Base-by-base conservation (phyloP, 75 land plant species). In the Sequoia sempervirens region DNA sequence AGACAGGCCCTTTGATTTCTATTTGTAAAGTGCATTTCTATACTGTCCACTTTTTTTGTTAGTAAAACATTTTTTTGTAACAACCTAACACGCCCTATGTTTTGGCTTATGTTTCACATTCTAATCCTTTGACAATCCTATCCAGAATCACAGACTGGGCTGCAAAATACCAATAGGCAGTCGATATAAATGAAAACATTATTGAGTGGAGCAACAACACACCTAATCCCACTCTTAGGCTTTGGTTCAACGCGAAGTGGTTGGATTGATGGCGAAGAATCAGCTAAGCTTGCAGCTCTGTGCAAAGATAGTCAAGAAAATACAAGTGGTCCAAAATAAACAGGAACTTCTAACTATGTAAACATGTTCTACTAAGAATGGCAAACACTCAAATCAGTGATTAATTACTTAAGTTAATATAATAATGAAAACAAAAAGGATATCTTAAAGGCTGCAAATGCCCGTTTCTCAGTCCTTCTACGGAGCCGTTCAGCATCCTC, bases 401-500 rank as follows among this genome's bases (percentile, higher is more conserved):
- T 6, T 26, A 9, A 28, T 26, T 36, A 32, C 5, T 46, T 26
- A 61, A 70, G 13, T 30, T 2, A 2, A 30, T 70, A 32, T 32
- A 70, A 32, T 70, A 32, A 11, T 28, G 26, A 70, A 23, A 70
- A 11, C 73, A 11, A 70, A 70, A 70, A 91, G 99, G 99, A 97
- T 97, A 97, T 95, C 85, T 94, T 97, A 86, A 97, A 97, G 72
- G 99, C 99, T 85, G 93, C 98, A 94, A 97, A 97, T 30, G 99
- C 99, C 32, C 97, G 90, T 86, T 97, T 97, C 84, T 97, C 99
- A 68, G 99, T 94, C 72, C 96, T 92, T 37, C 95, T 90, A 10
- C 97, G 90, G 75, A 97, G 91, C n/a, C 98, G 95, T 69, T 97
- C 99, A 75, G 99, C 98, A 91, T 97, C 99, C 73, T 97, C 96